A percentile compares a stretch with the other conserved stretches of the same genome.
phyloP scores from a whole-genome alignment of 2,329 filamentous ascomycete species.

The Helminthosporium solani region DNA sequence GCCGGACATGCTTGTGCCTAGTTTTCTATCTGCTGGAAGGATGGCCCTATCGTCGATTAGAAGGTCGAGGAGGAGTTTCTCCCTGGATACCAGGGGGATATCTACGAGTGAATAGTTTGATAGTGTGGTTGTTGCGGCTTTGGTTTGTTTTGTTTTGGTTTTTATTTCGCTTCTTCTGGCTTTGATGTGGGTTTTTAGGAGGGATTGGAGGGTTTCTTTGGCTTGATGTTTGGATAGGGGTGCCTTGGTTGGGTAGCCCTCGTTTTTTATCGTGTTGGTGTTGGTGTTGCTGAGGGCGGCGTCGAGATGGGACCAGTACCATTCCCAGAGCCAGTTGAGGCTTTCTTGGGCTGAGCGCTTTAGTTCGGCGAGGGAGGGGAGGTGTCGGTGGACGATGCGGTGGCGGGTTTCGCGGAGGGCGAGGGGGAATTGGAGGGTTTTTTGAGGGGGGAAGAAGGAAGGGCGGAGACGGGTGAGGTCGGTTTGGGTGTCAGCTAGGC shows the following conservation, averaged over 20 bases:
- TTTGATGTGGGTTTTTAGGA: constrained; percentile 39
- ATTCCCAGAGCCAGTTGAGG: constrained; percentile 82
- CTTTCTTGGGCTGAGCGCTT: constrained; percentile 68
- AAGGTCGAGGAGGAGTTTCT: constrained; percentile 15
- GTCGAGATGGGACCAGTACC: constrained; percentile 71
- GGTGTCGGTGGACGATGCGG: constrained; percentile 84
- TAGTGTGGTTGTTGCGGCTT: constrained; percentile 20
- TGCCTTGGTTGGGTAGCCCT: not conserved
- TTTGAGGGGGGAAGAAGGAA: constrained; percentile 24
- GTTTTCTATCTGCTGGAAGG: constrained; percentile 37
- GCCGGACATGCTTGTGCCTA: constrained; percentile 42
- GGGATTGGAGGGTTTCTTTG: constrained; percentile 26
- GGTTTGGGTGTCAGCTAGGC: constrained; percentile 66
- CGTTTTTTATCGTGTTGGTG: not conserved
- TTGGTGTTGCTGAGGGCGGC: constrained; percentile 17
- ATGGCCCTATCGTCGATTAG: constrained; percentile 41
- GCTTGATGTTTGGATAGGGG: constrained; percentile 6
- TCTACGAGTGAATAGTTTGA: constrained; percentile 18
- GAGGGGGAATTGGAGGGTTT: constrained; percentile 49
- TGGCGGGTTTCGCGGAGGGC: constrained; percentile 87
- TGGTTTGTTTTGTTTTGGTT: constrained; percentile 5
- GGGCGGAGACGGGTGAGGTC: constrained; percentile 33
- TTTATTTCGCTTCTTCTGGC: constrained; percentile 31
- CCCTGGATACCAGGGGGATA: constrained; percentile 2
- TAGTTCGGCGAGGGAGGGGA: constrained; percentile 74